These are phyloP conservation scores for Lipomyces mesembrius DNA, from an alignment of 805 yeast species.

Conservation along the genomic window DNA sequence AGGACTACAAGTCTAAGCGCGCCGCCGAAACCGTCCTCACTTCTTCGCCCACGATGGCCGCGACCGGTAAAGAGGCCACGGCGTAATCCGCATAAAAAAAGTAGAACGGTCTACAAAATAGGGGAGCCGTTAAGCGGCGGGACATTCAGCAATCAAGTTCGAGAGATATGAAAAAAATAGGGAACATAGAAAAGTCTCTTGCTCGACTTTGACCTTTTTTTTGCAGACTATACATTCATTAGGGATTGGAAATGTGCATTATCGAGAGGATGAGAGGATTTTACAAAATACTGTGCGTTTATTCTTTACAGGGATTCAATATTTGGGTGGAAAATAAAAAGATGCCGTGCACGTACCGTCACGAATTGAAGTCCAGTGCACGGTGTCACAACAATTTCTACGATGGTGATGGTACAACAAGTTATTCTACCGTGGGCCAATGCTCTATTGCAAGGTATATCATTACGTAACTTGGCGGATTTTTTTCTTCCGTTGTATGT, in stretches of 20 bases:
- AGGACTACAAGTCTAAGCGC: slow-evolving; percentile 89
- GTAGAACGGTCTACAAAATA: not conserved
- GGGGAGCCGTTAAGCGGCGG: not conserved
- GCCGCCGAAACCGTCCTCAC: slow-evolving; percentile 45
- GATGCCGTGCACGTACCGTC: not conserved
- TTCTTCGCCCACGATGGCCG: not conserved
- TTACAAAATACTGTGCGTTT: not conserved
- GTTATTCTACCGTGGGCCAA: not conserved
- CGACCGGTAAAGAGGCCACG: not conserved
- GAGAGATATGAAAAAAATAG: too few relatives aligned
- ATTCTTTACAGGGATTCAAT: not conserved
- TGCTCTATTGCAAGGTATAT: not conserved
- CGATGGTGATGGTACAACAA: not conserved
- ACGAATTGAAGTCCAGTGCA: not conserved
- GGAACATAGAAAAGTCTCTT: not conserved
- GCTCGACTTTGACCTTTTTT: not conserved
- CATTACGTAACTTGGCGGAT: not conserved
- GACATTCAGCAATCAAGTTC: not conserved
- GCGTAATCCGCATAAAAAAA: not conserved
- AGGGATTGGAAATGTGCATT: not conserved
- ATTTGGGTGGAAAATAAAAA: not conserved
- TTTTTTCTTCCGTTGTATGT: not conserved
- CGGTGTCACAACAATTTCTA: not conserved
- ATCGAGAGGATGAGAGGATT: not conserved
- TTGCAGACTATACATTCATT: not conserved